Base-by-base conservation (phyloP, 2,329 filamentous ascomycete genomes). In the Colletotrichum eremochloae region DNA sequence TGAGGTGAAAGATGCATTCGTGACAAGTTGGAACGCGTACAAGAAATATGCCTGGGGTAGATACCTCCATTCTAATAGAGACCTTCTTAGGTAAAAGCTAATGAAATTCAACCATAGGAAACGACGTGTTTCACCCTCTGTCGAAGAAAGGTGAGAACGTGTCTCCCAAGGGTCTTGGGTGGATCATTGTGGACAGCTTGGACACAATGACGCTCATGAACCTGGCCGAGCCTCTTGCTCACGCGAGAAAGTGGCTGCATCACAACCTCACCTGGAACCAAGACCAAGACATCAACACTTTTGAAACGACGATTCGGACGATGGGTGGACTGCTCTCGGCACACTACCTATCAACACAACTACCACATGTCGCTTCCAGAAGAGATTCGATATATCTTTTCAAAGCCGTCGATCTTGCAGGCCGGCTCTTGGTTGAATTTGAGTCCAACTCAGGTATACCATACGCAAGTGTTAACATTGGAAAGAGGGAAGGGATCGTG, bases 21-120 rank as follows among this genome's bases (percentile, higher is more conserved):
- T 93, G 81, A 84, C 96, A 75, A 97, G 95, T 79, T 98, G 95
- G 93, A 92, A 95, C 80, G 93, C 93, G 9, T 99, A 99, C 81
- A 92, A 95, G 81, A 91, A 93, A 78, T 92, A 98, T 84, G 96
- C 92, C 31, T 98, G 96, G 96, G 96, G 94, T 94, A 88, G 76
- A 91, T 86, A 24, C n/a, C 38, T 44, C 48, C 46, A 14, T 46
- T 48, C 24, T 33, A 46, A 52, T 14, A 29, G 31, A 46, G 14
- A 1, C 3, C 31, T 5, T 66, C 11, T 6, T 31, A n/a, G 18
- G 18, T 9, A 46, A 6, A 44, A 8, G 44, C 18, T n/a, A 46
- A 11, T 42, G 2, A 6, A 11, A 2, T n/a, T 20, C 8, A 24
- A 14, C 6, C 33, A 20, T 48, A 85, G 84, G 90, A 11, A 88